Percentiles rank a stretch among this genome's conserved stretches.
Evolutionary conservation across 768 basidiomycete species (phyloP).

Genomic region (Naganishia vaughanmartiniae): DNA sequence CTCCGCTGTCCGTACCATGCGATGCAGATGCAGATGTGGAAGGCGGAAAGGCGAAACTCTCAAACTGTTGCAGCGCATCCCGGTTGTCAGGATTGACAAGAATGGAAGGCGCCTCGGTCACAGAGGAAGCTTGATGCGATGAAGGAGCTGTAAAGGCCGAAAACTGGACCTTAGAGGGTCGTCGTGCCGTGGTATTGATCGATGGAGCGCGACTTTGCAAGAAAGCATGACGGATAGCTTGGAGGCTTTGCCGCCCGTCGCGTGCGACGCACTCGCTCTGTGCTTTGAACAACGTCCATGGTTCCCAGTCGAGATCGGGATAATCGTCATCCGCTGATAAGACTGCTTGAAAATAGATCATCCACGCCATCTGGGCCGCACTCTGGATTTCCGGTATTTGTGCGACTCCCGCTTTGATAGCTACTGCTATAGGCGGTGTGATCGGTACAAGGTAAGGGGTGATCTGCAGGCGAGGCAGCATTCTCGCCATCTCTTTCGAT

Average conservation of each 20-base stretch:
- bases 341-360: slow-evolving; percentile 50
- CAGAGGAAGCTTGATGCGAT: not conserved
- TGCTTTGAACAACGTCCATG: slow-evolving; percentile 50
- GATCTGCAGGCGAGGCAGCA: slow-evolving; percentile 47
- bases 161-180: slow-evolving; percentile 52
- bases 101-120: slow-evolving; percentile 3
- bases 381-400: slow-evolving; percentile 27
- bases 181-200: slow-evolving; percentile 24
- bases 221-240: slow-evolving; percentile 24
- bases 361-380: slow-evolving; percentile 40
- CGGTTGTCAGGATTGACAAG: slow-evolving; percentile 13
- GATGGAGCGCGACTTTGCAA: slow-evolving; percentile 1
- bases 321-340: slow-evolving; percentile 50
- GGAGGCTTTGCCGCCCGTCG: slow-evolving; percentile 19
- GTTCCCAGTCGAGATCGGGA: slow-evolving; percentile 49
- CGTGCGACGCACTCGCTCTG: slow-evolving; percentile 47
- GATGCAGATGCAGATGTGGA: not conserved
- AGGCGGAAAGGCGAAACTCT: slow-evolving; percentile 14
- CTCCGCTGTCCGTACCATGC: not conserved
- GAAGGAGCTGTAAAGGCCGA: slow-evolving; percentile 3
- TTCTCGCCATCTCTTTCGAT: slow-evolving; percentile 44
- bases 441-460: slow-evolving; percentile 49
- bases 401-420: slow-evolving; percentile 13
- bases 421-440: slow-evolving; percentile 33
- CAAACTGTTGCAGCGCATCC: slow-evolving; percentile 15